phyloP scores from a whole-genome alignment of 192 early-diverging fungal genomes.

The Coemansia sp. region DNA sequence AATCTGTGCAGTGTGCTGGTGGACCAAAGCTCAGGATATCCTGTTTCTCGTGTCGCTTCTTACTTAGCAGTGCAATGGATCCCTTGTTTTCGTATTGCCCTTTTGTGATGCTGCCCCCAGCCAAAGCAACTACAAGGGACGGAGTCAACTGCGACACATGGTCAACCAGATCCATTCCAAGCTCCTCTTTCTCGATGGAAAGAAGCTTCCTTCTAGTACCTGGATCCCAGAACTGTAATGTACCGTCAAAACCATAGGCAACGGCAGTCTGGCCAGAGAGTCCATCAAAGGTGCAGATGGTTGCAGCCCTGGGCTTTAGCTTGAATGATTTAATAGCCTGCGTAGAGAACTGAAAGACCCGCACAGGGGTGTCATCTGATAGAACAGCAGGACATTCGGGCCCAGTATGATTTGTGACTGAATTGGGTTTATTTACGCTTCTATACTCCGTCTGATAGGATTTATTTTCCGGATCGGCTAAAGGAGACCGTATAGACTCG shows the following conservation, averaged over 20 bases:
- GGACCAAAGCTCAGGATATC: neutral
- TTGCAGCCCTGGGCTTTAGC: constrained; percentile 37
- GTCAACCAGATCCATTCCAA: constrained; percentile 27
- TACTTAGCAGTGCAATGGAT: constrained; percentile 3
- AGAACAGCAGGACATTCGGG: neutral
- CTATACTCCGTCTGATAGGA: neutral
- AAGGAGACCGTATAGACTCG: neutral
- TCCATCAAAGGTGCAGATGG: constrained; percentile 22
- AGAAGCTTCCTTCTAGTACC: neutral
- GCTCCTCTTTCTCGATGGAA: neutral
- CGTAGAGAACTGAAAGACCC: constrained; percentile 29
- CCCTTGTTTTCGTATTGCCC: neutral
- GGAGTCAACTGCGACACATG: constrained; percentile 31
- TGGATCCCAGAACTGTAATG: constrained; percentile 44
- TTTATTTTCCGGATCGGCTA: neutral
- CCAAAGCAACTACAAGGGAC: constrained; percentile 21
- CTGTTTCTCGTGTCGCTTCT: neutral
- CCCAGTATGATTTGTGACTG: neutral
- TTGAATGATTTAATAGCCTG: constrained; percentile 19
- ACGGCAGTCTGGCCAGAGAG: constrained; percentile 12
- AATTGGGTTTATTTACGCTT: neutral
- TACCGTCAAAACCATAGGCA: constrained; percentile 36
- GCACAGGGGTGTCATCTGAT: neutral
- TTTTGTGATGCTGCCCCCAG: constrained; percentile 11
- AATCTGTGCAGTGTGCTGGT: constrained; percentile 7